Base-by-base conservation (phyloP, 1,139 yeast genomes). In the Pichia sp. region DNA sequence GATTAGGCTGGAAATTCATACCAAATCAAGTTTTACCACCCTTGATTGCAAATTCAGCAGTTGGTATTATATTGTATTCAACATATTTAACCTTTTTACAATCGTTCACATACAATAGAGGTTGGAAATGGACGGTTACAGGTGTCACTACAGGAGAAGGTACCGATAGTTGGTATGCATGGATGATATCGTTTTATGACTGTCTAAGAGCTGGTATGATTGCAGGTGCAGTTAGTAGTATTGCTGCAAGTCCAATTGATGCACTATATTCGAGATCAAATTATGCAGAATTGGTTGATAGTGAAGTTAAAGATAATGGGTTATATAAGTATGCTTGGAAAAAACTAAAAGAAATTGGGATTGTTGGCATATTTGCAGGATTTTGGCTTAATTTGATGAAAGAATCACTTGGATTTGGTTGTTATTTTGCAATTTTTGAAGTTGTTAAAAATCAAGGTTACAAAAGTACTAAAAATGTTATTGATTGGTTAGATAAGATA, bases 211-310 rank as follows among this genome's bases (percentile, higher is more conserved):
- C 96, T 0, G 97, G 97, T 0, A 80, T 82, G 51, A 57, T 86
- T 0, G 97, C 97, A 0, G 97, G 97, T 1, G 79, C 82, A 0
- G 79, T 81, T 15, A 96, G 92, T 59, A 85, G 95, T 18, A 68
- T 87, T n/a, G 92, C 89, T 1, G 96, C 96, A 1, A 95, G 97
- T 2, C 97, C 97, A 0, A 76, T 90, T 3, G 97, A 90, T 66
- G 96, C 97, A 9, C 81, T 90, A 8, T 86, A 85, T 59, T 80
- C 95, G 1, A 72, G 97, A 56, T 85, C 89, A 60, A 74, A 82
- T 2, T 84, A 88, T 1, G 76, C 84, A 7, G 96, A 87, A 56
- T 68, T 88, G 53, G 66, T 88, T 25, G 87, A 89, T 6, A 72
- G 76, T 36, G 86, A 85, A 62, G 78, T 77, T 46, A 48, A 46